These are phyloP conservation scores for Laburnicola sp. DNA, from an alignment of 2,329 filamentous ascomycete species.

Conservation along the genomic window DNA sequence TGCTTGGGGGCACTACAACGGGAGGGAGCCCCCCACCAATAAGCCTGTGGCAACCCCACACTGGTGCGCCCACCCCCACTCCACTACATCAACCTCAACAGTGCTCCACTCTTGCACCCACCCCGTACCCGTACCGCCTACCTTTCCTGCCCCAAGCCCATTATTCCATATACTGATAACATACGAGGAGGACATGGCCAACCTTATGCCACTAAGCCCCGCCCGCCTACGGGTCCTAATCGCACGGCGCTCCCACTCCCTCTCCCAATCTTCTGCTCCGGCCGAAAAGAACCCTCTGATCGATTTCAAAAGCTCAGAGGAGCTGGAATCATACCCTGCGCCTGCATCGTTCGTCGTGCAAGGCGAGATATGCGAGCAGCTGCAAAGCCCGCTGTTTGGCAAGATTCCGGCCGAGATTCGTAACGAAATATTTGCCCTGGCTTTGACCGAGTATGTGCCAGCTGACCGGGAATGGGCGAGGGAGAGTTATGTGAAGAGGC, in stretches of 20 bases:
- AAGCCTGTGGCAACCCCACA: too few relatives aligned
- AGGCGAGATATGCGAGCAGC: slow-evolving; percentile 7
- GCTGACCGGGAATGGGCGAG: slow-evolving; percentile 10
- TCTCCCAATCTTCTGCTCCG: not conserved
- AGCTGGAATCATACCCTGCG: not conserved
- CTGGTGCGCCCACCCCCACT: too few relatives aligned
- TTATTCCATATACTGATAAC: too few relatives aligned
- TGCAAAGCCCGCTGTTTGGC: slow-evolving; percentile 25
- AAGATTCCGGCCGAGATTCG: slow-evolving; percentile 25
- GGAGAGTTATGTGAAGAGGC: slow-evolving; percentile 17
- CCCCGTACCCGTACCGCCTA: too few relatives aligned
- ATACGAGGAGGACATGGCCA: not conserved
- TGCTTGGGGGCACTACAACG: too few relatives aligned
- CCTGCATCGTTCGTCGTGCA: not conserved
- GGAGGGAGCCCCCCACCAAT: too few relatives aligned
- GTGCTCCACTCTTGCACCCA: too few relatives aligned
- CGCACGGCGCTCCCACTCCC: not conserved
- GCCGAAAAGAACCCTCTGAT: not conserved
- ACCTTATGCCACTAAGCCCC: not conserved
- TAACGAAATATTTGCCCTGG: slow-evolving; percentile 27
- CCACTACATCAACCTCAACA: not conserved
- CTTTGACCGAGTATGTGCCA: slow-evolving; percentile 19
- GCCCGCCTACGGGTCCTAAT: not conserved
- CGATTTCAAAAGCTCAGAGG: not conserved
- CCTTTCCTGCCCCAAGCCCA: too few relatives aligned